Conservation (phyloP, 306 rosid genomes). For the Cotoneaster glaucophyllus region DNA sequence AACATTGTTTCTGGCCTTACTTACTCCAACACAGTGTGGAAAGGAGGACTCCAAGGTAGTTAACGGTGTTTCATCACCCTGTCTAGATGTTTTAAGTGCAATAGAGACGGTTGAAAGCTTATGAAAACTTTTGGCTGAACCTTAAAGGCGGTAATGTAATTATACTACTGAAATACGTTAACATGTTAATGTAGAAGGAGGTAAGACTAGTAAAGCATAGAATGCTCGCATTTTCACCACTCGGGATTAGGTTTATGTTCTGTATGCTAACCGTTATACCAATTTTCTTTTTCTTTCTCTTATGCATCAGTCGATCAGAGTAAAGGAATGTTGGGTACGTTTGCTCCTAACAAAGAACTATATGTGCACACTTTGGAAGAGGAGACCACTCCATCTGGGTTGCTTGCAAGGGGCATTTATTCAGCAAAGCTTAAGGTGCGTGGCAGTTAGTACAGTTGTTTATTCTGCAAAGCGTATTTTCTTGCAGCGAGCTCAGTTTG, state of each 20-base stretch:
- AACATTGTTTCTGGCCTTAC: conserved; percentile 89
- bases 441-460: not conserved
- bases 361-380: conserved; percentile 69
- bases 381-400: conserved; percentile 84
- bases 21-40: conserved; percentile 88
- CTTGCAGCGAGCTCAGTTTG: not conserved
- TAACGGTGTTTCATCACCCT: not conserved
- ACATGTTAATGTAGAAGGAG: not conserved
- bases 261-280: not conserved
- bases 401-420: conserved; percentile 84
- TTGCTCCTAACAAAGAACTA: conserved; percentile 77
- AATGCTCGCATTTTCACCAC: not conserved
- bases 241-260: not conserved
- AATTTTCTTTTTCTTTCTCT: not conserved
- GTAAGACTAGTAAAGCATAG: not conserved
- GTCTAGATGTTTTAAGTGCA: not conserved
- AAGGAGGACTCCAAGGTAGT: conserved; percentile 76
- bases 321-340: conserved; percentile 91
- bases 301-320: conserved; percentile 64
- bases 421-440: conserved; percentile 75
- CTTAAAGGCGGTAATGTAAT: not conserved
- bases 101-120: not conserved
- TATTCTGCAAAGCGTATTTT: not conserved
- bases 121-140: not conserved
- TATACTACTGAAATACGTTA: not conserved